Conservation (phyloP, 2,329 filamentous ascomycete species). For the Phoma sp. region DNA sequence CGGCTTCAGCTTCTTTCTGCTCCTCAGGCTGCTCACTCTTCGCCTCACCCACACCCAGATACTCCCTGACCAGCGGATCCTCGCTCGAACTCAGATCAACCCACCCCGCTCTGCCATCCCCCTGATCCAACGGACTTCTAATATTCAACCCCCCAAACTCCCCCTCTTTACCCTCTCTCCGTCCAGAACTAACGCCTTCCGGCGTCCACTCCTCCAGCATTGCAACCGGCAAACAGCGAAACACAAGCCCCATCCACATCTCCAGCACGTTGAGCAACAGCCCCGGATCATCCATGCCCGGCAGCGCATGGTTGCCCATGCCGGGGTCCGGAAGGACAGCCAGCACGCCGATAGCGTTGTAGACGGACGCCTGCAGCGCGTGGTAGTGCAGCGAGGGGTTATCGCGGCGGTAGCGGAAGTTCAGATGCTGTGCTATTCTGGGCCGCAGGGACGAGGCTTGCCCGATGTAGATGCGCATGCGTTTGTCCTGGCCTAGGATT, state of each 20-base stretch:
- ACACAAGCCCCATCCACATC: slow-evolving; percentile 46
- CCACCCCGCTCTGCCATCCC: slow-evolving; percentile 23
- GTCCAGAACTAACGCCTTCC: not conserved
- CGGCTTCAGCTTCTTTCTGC: not conserved
- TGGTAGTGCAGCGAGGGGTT: slow-evolving; percentile 44
- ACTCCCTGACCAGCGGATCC: slow-evolving; percentile 34
- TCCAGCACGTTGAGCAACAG: slow-evolving; percentile 44
- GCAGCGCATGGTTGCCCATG: slow-evolving; percentile 20
- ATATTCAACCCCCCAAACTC: slow-evolving; percentile 39
- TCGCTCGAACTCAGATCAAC: slow-evolving; percentile 30
- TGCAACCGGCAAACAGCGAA: slow-evolving; percentile 31
- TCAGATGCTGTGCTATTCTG: slow-evolving; percentile 39
- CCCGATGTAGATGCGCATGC: slow-evolving; percentile 39
- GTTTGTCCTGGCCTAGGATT: slow-evolving; percentile 33
- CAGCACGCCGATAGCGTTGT: slow-evolving; percentile 37
- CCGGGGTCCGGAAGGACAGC: slow-evolving; percentile 21
- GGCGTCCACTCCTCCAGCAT: slow-evolving; percentile 35
- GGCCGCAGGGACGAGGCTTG: slow-evolving; percentile 36
- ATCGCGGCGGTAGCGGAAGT: slow-evolving; percentile 46
- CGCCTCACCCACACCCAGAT: slow-evolving; percentile 11
- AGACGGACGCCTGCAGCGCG: slow-evolving; percentile 37
- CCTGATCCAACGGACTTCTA: slow-evolving; percentile 40
- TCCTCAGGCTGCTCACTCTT: not conserved
- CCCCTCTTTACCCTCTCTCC: slow-evolving; percentile 23
- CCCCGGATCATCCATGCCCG: slow-evolving; percentile 35